phyloP scores from a whole-genome alignment of 2,329 filamentous ascomycete genomes.

The Amylocarpus encephaloides region DNA sequence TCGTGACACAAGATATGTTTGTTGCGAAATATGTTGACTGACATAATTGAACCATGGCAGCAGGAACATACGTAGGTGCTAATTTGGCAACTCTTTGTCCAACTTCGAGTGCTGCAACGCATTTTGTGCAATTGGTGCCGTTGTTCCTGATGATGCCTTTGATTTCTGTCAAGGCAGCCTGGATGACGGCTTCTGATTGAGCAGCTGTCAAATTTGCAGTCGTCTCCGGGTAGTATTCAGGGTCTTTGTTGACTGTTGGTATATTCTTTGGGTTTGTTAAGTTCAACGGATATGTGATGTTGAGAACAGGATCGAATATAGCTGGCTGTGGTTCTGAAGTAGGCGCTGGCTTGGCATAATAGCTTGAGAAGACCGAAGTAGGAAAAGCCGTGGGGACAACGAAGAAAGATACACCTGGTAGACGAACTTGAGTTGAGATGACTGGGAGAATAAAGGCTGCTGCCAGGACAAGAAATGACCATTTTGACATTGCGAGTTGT shows the following conservation, averaged over 20 bases:
- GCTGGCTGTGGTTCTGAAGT: conserved; percentile 48
- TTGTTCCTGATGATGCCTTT: conserved; percentile 37
- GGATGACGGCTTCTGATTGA: conserved; percentile 37
- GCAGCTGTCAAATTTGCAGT: conserved; percentile 38
- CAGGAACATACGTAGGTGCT: conserved; percentile 43
- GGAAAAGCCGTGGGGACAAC: conserved; percentile 43
- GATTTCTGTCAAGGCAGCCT: conserved; percentile 39
- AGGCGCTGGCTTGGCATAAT: conserved; percentile 39
- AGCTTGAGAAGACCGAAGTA: conserved; percentile 44
- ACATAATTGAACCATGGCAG: conserved; percentile 46
- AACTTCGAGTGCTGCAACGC: conserved; percentile 43
- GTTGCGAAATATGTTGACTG: conserved; percentile 40
- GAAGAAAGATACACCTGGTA: conserved; percentile 34
- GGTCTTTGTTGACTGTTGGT: conserved; percentile 42
- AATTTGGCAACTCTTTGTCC: conserved; percentile 45
- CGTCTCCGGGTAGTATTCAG: conserved; percentile 43
- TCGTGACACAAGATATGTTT: conserved; percentile 41
- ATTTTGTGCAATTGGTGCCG: conserved; percentile 45
- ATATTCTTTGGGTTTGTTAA: conserved; percentile 48
- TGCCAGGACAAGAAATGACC: background rate
- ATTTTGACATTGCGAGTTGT: background rate
- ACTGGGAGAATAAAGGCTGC: background rate
- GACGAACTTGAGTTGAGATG: conserved; percentile 8
- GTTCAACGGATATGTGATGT: conserved; percentile 47
- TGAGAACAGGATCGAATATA: conserved; percentile 47